Conservation (phyloP, 2,329 filamentous ascomycete species). For the Dactylellina sp. region DNA sequence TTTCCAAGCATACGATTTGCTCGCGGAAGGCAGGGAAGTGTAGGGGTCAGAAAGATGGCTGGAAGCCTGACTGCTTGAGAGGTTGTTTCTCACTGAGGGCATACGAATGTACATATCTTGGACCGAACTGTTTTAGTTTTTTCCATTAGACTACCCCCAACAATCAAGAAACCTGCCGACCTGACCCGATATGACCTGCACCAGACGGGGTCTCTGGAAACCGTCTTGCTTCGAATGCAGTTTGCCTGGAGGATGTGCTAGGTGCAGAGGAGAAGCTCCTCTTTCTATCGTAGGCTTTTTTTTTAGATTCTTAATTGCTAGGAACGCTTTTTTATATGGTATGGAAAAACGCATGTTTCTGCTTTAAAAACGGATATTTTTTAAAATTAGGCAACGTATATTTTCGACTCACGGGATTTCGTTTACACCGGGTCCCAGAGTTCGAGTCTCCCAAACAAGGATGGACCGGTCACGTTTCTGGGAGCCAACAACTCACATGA, state of each 20-base stretch:
- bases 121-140: constrained; percentile 57
- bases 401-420: constrained; percentile 56
- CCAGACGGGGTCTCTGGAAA: constrained; percentile 42
- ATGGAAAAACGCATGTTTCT: no score
- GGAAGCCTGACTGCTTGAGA: constrained; percentile 55
- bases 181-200: constrained; percentile 57
- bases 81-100: constrained; percentile 49
- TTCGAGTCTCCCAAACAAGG: constrained; percentile 57
- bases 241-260: constrained; percentile 31
- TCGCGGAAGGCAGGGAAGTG: constrained; percentile 55
- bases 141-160: constrained; percentile 56
- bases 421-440: constrained; percentile 55
- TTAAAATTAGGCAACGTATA: constrained; percentile 19
- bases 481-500: constrained; percentile 57
- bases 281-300: constrained; percentile 39
- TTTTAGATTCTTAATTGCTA: constrained; percentile 25
- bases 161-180: constrained; percentile 58
- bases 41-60: constrained; percentile 57
- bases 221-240: constrained; percentile 49
- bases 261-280: constrained; percentile 29
- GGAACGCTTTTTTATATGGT: constrained; percentile 42
- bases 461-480: constrained; percentile 57
- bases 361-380: constrained; percentile 1
- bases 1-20: constrained; percentile 57
- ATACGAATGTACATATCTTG: constrained; percentile 58